Conservation (phyloP, 2,329 filamentous ascomycete species). For the Colletotrichum lindemuthianum region DNA sequence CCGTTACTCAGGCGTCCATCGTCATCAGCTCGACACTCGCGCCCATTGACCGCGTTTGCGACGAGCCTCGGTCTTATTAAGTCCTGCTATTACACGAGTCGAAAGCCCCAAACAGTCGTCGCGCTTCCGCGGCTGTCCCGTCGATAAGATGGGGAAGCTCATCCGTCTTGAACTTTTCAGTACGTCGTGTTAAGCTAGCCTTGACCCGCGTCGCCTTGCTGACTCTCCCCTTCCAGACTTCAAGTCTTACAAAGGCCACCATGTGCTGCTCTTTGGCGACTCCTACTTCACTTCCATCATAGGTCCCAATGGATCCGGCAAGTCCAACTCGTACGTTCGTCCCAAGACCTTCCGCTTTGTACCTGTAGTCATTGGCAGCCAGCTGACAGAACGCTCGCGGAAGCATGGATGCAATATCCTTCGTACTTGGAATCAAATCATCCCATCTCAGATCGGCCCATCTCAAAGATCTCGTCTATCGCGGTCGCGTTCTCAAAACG, state of each 20-base stretch:
- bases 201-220: conserved; percentile 13
- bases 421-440: conserved; percentile 97
- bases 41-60: conserved; percentile 13
- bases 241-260: conserved; percentile 99
- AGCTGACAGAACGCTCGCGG: conserved; percentile 38
- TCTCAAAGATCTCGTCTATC: conserved; percentile 94
- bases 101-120: conserved; percentile 7
- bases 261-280: conserved; percentile 93
- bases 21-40: not conserved
- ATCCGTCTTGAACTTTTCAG: conserved; percentile 94
- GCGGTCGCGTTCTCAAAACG: conserved; percentile 90
- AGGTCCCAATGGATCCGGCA: conserved; percentile 98
- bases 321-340: conserved; percentile 87
- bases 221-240: conserved; percentile 72
- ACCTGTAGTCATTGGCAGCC: conserved; percentile 37
- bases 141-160: conserved; percentile 87
- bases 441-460: conserved; percentile 96
- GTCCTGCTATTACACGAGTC: not conserved
- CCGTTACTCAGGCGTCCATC: not conserved
- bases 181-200: conserved; percentile 54
- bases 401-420: conserved; percentile 99
- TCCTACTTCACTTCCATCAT: conserved; percentile 99
- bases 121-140: conserved; percentile 22
- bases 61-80: not conserved
- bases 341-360: conserved; percentile 6